Evolutionary conservation across 805 yeast species (phyloP).

Genomic region (Wickerhamiella dianesei): DNA sequence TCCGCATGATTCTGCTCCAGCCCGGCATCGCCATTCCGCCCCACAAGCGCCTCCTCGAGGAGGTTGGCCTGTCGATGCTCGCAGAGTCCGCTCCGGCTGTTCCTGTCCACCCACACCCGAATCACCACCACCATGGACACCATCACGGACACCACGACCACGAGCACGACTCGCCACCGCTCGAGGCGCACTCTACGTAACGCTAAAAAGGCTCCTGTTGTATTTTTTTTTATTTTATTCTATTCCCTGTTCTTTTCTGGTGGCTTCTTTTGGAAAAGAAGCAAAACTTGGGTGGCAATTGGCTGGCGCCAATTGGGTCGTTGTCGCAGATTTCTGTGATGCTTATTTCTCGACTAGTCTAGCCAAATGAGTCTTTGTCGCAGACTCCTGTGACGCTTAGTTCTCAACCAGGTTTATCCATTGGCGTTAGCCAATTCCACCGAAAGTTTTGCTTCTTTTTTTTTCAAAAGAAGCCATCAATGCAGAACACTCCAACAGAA

Average conservation of each 20-base stretch:
- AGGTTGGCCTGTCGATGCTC: slow-evolving; percentile 51
- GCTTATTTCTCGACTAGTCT: too few relatives aligned
- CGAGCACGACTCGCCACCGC: background rate
- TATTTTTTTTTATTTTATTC: background rate
- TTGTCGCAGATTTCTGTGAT: too few relatives aligned
- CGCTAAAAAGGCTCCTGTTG: background rate
- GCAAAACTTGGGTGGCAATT: too few relatives aligned
- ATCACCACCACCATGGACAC: background rate
- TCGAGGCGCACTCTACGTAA: background rate
- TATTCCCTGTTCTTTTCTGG: background rate
- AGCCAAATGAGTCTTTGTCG: too few relatives aligned
- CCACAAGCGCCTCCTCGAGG: slow-evolving; percentile 79
- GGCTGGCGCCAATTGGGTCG: too few relatives aligned
- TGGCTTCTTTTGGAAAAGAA: too few relatives aligned
- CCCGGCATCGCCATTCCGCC: slow-evolving; percentile 40
- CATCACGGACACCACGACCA: background rate
- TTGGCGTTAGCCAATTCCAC: too few relatives aligned
- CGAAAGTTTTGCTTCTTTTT: too few relatives aligned
- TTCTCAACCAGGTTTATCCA: too few relatives aligned
- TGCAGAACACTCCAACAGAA: too few relatives aligned
- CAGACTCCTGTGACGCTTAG: too few relatives aligned
- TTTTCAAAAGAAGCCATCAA: too few relatives aligned
- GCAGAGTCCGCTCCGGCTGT: background rate
- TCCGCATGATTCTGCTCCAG: slow-evolving; percentile 47
- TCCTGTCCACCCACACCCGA: background rate